Evolutionary conservation across 179 eudicot genomes (phyloP).

Genomic region (Vitellaria paradoxa): DNA sequence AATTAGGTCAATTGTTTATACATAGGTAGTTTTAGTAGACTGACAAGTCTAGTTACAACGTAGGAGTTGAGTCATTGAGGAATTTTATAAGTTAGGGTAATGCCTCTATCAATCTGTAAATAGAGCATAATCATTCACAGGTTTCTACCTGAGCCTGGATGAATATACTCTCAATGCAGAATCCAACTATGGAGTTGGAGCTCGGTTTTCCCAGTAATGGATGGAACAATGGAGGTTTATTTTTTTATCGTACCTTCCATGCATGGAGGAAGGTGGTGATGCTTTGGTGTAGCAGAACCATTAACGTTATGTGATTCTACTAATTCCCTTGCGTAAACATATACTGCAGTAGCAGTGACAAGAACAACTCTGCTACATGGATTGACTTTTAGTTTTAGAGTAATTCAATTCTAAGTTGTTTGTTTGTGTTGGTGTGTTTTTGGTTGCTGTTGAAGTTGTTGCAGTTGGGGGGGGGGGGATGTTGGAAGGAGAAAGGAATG

Average conservation of each 20-base stretch:
- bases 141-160: conserved; percentile 21
- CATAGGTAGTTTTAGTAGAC: conserved; percentile 48
- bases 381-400: conserved; percentile 13
- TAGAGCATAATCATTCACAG: conserved; percentile 52
- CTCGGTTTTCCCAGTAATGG: conserved; percentile 26
- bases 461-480: neutral
- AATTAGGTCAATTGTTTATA: conserved; percentile 36
- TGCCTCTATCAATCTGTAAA: conserved; percentile 57
- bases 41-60: conserved; percentile 38
- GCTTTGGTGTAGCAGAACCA: conserved; percentile 23
- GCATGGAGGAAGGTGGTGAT: conserved; percentile 22
- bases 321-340: conserved; percentile 17
- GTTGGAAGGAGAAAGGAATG: neutral
- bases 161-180: conserved; percentile 34
- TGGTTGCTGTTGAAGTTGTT: conserved; percentile 7
- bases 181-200: conserved; percentile 44
- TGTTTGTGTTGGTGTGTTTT: conserved; percentile 12
- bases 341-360: conserved; percentile 13
- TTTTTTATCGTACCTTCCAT: conserved; percentile 36
- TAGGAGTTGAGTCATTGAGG: conserved; percentile 22
- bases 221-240: conserved; percentile 36
- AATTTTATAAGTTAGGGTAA: conserved; percentile 8
- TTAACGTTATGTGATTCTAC: conserved; percentile 5
- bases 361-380: conserved; percentile 20
- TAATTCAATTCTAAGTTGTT: conserved; percentile 12